phyloP scores from a whole-genome alignment of 331 rosid species.

The Phaseolus coccineus region DNA sequence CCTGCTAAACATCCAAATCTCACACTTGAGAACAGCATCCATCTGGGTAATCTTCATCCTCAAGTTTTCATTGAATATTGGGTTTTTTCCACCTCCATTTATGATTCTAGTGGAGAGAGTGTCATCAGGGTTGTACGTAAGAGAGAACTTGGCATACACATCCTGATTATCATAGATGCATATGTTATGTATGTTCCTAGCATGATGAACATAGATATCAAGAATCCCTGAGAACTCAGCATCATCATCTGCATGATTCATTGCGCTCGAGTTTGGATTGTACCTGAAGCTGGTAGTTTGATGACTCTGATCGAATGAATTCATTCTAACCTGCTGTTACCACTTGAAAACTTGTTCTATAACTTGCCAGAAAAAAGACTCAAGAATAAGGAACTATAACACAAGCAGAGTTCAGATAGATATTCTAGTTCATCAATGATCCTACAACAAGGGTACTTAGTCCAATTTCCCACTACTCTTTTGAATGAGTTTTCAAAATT shows the following conservation, averaged over 20 bases:
- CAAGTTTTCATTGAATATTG: slow-evolving; percentile 81
- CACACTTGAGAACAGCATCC: slow-evolving; percentile 87
- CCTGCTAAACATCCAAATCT: slow-evolving; percentile 95
- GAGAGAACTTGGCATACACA: slow-evolving; percentile 92
- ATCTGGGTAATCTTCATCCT: slow-evolving; percentile 72
- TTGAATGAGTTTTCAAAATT: not conserved
- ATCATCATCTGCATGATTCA: slow-evolving; percentile 45
- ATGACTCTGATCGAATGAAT: slow-evolving; percentile 60
- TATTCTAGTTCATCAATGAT: slow-evolving; percentile 39
- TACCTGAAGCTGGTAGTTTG: slow-evolving; percentile 64
- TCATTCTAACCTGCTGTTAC: slow-evolving; percentile 57
- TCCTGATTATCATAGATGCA: slow-evolving; percentile 96
- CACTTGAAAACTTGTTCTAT: slow-evolving; percentile 31
- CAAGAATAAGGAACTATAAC: slow-evolving; percentile 17
- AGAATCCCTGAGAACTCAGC: slow-evolving; percentile 69
- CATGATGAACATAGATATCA: slow-evolving; percentile 87
- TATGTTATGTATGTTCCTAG: slow-evolving; percentile 87
- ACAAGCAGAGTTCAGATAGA: slow-evolving; percentile 34
- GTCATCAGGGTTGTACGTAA: slow-evolving; percentile 88
- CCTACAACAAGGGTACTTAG: not conserved
- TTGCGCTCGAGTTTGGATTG: slow-evolving; percentile 54
- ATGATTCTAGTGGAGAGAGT: slow-evolving; percentile 73
- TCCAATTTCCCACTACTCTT: slow-evolving; percentile 4
- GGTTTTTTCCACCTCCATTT: slow-evolving; percentile 84
- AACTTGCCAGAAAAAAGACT: slow-evolving; percentile 1